Evolutionary conservation across 768 basidiomycete genomes (phyloP), one percentile per base, ranked within the genome.

Genomic region (Leccinum broughii): DNA sequence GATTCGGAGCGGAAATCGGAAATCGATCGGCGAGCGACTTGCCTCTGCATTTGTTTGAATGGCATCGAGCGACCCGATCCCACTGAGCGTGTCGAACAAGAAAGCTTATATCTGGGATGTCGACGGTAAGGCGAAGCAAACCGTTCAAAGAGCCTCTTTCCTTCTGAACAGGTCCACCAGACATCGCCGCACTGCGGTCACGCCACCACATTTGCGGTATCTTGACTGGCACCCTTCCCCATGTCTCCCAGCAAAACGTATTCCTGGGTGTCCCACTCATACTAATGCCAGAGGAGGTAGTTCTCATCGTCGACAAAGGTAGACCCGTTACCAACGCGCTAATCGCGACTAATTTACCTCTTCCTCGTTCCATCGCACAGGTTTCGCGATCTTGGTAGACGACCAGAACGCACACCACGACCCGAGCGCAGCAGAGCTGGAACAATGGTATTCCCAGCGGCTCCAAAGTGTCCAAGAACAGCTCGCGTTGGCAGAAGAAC

Each of bases 241-340:
- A 95, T 70, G 81, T 98, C 1, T 88, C 94, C 2, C 95, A 98
- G 68, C 97, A 99, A 75, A 99, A 99, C 77, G 85, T 90, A 3
- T 99, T 99, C 71, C 80, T 99, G 35, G 97, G 97, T 7, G 77
- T 94, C n/a, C 97, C 97, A 1, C 78, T 97, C 6, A 77, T 92
- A 8, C 78, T 98, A 2, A 84, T 92, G 75, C 92, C 93, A 0
- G 97, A 99, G 74, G 97, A 98, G 71, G 93, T 88, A 9, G 92
- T 92, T 11, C 80, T 95, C 34, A 85, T 98, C 6, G 84, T 98
- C 14, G 83, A 89, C 64, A 90, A 90, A 62, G 85, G 97, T 93
- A 60, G 17, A 37, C 30, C 24, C n/a, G 9, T 34, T 9, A 11
- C 28, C 30, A 1, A 9, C 17, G 15, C 34, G 22, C 34, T 6